Conservation (phyloP, 805 yeast species). For the Lachancea quebecensis region DNA sequence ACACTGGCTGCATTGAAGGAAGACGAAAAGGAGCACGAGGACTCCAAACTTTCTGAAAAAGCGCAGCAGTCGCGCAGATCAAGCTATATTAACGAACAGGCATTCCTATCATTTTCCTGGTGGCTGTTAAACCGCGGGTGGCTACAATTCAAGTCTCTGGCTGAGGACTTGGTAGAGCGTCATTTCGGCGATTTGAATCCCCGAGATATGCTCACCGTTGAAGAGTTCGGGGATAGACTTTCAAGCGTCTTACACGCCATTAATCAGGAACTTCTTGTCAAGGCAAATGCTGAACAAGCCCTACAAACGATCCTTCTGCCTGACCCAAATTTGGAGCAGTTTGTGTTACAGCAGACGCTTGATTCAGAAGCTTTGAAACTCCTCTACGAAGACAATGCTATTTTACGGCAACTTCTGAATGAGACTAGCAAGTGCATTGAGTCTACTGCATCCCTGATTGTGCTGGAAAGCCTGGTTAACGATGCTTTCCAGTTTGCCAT, state of each 20-base stretch:
- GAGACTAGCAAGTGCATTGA: conserved; percentile 41
- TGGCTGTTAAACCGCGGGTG: conserved; percentile 90
- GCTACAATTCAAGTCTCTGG: conserved; percentile 45
- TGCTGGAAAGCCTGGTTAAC: conserved; percentile 24
- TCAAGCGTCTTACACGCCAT: conserved; percentile 30
- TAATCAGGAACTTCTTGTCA: conserved; percentile 32
- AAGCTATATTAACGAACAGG: conserved; percentile 63
- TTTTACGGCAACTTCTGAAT: conserved; percentile 34
- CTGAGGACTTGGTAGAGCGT: conserved; percentile 49
- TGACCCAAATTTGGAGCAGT: conserved; percentile 39
- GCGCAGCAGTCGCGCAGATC: conserved; percentile 14
- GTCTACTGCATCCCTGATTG: conserved; percentile 22
- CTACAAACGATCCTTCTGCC: conserved; percentile 43
- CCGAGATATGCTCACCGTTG: conserved; percentile 58
- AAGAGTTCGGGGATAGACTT: conserved; percentile 47
- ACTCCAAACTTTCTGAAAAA: not conserved
- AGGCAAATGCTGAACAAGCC: conserved; percentile 22
- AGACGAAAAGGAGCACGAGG: not conserved
- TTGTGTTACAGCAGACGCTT: conserved; percentile 48
- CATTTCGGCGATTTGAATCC: conserved; percentile 64
- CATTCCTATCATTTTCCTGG: conserved; percentile 84
- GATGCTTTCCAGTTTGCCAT: conserved; percentile 27
- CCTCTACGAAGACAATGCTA: conserved; percentile 23
- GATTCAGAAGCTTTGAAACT: conserved; percentile 35
- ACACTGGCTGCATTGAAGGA: not conserved